phyloP scores from a whole-genome alignment of 2,329 filamentous ascomycete genomes.

The Phaeosphaeriaceae sp. region DNA sequence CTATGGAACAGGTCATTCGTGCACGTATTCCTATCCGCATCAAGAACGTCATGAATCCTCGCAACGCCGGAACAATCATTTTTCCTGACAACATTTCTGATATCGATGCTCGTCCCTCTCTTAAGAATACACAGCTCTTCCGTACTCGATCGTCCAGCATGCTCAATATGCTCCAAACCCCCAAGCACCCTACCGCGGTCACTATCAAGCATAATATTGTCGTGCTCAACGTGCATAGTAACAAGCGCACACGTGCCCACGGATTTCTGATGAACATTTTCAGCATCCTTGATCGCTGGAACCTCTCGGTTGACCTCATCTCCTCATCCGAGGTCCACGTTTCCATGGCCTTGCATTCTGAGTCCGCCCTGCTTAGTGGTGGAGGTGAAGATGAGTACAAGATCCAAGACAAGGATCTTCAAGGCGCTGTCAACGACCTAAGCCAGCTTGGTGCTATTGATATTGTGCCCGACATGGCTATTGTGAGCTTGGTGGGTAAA shows the following conservation, averaged over 20 bases:
- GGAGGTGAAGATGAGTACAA: constrained; percentile 55
- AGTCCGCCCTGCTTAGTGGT: constrained; percentile 61
- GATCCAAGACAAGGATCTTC: constrained; percentile 56
- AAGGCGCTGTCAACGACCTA: constrained; percentile 69
- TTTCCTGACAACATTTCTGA: constrained; percentile 73
- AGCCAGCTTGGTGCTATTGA: constrained; percentile 87
- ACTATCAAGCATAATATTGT: constrained; percentile 98
- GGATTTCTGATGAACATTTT: constrained; percentile 96
- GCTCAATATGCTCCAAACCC: constrained; percentile 53
- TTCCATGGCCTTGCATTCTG: constrained; percentile 92
- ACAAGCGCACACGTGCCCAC: constrained; percentile 94
- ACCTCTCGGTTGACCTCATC: constrained; percentile 92
- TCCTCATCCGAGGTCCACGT: constrained; percentile 97
- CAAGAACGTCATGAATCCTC: constrained; percentile 88
- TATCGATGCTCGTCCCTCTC: constrained; percentile 59
- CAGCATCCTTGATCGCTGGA: constrained; percentile 83
- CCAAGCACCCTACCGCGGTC: constrained; percentile 67
- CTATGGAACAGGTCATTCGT: constrained; percentile 86
- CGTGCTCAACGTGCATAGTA: constrained; percentile 97
- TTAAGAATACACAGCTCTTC: constrained; percentile 65
- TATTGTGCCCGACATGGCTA: constrained; percentile 90
- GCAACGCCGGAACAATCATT: constrained; percentile 79
- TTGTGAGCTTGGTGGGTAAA: constrained; percentile 89
- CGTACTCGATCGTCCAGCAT: constrained; percentile 55
- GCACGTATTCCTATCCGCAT: constrained; percentile 84